Evolutionary conservation across 148 eudicot species (phyloP).

Genomic region (Pharnaceum exiguum): DNA sequence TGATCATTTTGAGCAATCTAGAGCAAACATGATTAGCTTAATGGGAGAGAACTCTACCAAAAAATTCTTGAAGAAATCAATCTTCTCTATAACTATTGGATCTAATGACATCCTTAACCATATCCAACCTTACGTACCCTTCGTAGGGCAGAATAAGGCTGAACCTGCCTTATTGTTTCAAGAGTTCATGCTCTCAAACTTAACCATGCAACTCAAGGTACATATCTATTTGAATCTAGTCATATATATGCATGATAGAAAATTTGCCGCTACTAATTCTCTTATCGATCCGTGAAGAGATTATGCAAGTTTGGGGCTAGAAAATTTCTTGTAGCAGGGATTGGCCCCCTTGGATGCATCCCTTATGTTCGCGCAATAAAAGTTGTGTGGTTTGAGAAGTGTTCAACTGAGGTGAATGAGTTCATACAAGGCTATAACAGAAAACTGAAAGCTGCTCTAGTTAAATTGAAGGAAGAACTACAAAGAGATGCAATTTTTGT

Average conservation of each 20-base stretch:
- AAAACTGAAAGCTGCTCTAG: conserved; percentile 27
- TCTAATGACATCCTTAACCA: conserved; percentile 58
- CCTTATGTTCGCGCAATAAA: conserved; percentile 49
- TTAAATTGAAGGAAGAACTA: conserved; percentile 27
- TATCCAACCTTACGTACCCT: conserved; percentile 43
- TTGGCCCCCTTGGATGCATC: conserved; percentile 69
- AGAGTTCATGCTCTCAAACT: conserved; percentile 50
- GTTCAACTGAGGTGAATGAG: conserved; percentile 36
- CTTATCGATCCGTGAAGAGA: conserved; percentile 27
- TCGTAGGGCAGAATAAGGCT: conserved; percentile 27
- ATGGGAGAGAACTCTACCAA: conserved; percentile 39
- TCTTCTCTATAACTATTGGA: conserved; percentile 51
- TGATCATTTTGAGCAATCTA: conserved; percentile 38
- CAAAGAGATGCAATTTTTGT: conserved; percentile 41
- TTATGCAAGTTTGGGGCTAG: conserved; percentile 47
- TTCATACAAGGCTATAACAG: conserved; percentile 43
- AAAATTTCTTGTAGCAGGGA: conserved; percentile 43
- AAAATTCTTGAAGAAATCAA: conserved; percentile 22
- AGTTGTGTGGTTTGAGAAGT: conserved; percentile 28
- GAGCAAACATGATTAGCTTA: conserved; percentile 30
- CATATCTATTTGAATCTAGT: neutral
- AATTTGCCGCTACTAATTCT: neutral
- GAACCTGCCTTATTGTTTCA: conserved; percentile 37
- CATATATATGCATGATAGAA: neutral
- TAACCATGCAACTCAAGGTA: conserved; percentile 61